These are phyloP conservation scores for Dothistroma septosporum DNA, from an alignment of 2,329 filamentous ascomycete genomes.

Conservation along the genomic window DNA sequence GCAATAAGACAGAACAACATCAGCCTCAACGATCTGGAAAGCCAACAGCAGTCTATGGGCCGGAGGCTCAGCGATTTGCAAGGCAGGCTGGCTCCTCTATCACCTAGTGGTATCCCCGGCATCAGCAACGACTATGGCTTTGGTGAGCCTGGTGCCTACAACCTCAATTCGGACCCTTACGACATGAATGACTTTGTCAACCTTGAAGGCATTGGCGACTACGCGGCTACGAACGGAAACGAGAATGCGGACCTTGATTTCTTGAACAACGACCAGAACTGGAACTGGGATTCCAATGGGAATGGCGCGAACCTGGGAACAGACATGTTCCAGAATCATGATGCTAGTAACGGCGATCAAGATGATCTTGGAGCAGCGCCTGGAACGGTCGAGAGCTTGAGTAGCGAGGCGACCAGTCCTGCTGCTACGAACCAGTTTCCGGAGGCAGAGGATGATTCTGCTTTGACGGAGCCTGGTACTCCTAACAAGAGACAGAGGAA, in stretches of 20 bases:
- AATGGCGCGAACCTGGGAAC: not conserved
- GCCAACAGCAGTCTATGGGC: slow-evolving; percentile 56
- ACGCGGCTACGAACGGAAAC: not conserved
- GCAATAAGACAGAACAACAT: slow-evolving; percentile 68
- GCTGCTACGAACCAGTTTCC: slow-evolving; percentile 12
- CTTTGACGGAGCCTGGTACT: slow-evolving; percentile 20
- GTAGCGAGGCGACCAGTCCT: slow-evolving; percentile 38
- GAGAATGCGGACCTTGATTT: not conserved
- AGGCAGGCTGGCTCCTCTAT: not conserved
- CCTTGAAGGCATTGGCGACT: not conserved
- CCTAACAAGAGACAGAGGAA: slow-evolving; percentile 25
- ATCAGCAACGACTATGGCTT: slow-evolving; percentile 5
- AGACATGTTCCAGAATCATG: slow-evolving; percentile 21
- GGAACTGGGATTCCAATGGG: not conserved
- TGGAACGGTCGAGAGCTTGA: slow-evolving; percentile 40
- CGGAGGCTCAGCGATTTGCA: not conserved
- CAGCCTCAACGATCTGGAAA: slow-evolving; percentile 70
- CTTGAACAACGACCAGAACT: slow-evolving; percentile 2
- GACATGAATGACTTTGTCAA: slow-evolving; percentile 6
- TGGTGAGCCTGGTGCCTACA: slow-evolving; percentile 3
- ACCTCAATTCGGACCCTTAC: slow-evolving; percentile 2
- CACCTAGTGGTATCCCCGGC: not conserved
- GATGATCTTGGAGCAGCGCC: slow-evolving; percentile 4
- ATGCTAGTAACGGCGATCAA: slow-evolving; percentile 5
- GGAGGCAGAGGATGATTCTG: slow-evolving; percentile 8